phyloP scores from a whole-genome alignment of 2,329 filamentous ascomycete species.

The Clathrospora elynae region DNA sequence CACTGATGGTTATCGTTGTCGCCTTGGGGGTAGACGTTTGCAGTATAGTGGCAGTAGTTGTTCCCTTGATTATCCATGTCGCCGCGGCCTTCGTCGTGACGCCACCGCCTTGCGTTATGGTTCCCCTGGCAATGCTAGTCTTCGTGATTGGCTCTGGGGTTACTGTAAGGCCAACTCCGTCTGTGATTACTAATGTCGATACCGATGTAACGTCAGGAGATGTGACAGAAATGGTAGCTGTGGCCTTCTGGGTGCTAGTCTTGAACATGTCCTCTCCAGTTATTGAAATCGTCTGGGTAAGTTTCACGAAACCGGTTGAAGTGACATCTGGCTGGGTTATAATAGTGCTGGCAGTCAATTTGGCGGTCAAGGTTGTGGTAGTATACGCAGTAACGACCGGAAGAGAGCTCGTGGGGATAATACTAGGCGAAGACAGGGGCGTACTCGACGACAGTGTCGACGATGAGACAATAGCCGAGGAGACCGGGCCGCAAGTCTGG shows the following conservation, averaged over 20 bases:
- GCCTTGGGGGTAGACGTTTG: conserved; percentile 32
- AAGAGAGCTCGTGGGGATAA: conserved; percentile 4
- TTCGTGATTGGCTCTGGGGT: conserved; percentile 22
- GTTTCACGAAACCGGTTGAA: conserved; percentile 25
- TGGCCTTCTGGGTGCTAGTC: conserved; percentile 25
- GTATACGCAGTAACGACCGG: conserved; percentile 23
- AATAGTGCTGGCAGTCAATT: conserved; percentile 24
- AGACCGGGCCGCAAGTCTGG: conserved; percentile 28
- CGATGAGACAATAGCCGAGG: conserved; percentile 19
- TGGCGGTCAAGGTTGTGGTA: conserved; percentile 22
- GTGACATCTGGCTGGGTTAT: conserved; percentile 29
- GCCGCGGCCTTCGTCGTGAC: conserved; percentile 24
- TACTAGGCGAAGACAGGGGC: not conserved
- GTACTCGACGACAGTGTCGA: conserved; percentile 1
- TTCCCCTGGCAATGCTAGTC: conserved; percentile 21
- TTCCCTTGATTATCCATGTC: conserved; percentile 21
- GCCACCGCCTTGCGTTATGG: conserved; percentile 15
- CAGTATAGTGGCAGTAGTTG: conserved; percentile 27
- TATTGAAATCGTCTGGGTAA: conserved; percentile 15
- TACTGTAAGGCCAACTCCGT: conserved; percentile 26
- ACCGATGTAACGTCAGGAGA: conserved; percentile 31
- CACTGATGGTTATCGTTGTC: conserved; percentile 30
- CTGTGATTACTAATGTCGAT: conserved; percentile 31
- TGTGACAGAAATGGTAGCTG: conserved; percentile 34
- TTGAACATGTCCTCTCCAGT: conserved; percentile 20